phyloP scores from a whole-genome alignment of 2,329 filamentous ascomycete genomes.

The Monilinia laxa region DNA sequence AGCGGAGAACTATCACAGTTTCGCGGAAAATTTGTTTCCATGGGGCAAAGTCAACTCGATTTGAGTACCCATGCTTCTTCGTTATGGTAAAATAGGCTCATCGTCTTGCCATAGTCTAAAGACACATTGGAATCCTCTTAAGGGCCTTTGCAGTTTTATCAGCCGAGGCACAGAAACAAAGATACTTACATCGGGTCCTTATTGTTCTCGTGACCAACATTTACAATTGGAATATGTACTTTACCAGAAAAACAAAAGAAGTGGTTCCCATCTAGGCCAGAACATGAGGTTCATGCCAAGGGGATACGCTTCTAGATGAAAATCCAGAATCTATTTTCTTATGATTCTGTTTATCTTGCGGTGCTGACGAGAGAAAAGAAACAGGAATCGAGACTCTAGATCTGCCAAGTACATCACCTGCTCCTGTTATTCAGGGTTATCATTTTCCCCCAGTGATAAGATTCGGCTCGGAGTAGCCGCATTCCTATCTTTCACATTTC shows the following conservation, averaged over 20 bases:
- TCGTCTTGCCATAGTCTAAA: not conserved
- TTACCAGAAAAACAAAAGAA: not conserved
- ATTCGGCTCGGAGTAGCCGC: slow-evolving; percentile 12
- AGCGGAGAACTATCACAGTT: not conserved
- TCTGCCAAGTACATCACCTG: not conserved
- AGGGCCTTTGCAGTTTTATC: not conserved
- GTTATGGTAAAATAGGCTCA: not conserved
- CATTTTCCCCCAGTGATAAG: not conserved
- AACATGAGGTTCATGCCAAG: not conserved
- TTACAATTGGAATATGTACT: not conserved
- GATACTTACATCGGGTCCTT: not conserved
- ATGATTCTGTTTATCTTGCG: not conserved
- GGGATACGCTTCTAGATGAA: not conserved
- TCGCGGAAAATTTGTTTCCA: not conserved
- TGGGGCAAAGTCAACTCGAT: not conserved
- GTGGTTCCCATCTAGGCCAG: not conserved
- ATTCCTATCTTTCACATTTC: not conserved
- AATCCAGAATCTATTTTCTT: not conserved
- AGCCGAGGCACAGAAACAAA: not conserved
- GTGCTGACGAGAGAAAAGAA: not conserved
- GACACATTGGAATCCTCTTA: not conserved
- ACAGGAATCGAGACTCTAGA: not conserved
- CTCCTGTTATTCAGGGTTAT: not conserved
- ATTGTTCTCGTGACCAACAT: slow-evolving; percentile 4
- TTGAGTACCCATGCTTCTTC: not conserved